Evolutionary conservation across 108 stramenopile genomes (phyloP).

Genomic region (Schizochytrium sp.): DNA sequence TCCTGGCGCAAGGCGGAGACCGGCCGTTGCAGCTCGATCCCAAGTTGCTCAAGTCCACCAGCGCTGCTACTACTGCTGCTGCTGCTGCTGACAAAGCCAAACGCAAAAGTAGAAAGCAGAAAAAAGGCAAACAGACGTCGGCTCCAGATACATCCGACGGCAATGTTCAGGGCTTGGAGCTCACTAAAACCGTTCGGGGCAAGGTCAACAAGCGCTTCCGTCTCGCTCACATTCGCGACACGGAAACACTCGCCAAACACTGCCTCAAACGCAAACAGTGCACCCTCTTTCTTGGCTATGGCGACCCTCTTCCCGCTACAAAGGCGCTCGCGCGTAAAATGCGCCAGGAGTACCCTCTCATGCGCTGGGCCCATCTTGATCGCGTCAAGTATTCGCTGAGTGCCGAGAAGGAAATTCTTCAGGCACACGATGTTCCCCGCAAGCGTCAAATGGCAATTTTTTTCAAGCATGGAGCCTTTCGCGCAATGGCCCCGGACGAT

Average conservation of each 20-base stretch:
- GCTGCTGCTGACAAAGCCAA: not conserved
- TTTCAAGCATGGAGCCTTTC: not conserved
- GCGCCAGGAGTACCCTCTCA: not conserved
- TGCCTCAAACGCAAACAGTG: not conserved
- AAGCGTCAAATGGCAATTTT: not conserved
- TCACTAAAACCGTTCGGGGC: not conserved
- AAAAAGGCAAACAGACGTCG: not conserved
- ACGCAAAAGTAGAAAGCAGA: not conserved
- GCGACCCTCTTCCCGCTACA: not conserved
- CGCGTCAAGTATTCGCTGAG: not conserved
- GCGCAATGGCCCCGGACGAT: not conserved
- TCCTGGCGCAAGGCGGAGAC: constrained; percentile 1
- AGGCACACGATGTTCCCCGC: not conserved
- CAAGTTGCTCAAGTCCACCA: not conserved
- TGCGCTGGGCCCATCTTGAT: not conserved
- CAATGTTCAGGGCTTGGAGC: not conserved
- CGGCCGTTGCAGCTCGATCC: not conserved
- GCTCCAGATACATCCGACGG: not conserved
- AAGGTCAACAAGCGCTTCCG: not conserved
- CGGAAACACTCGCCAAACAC: not conserved
- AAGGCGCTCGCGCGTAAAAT: not conserved
- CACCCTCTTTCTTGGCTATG: not conserved
- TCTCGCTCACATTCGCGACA: not conserved
- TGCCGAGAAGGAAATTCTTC: not conserved
- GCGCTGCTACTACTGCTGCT: not conserved